Evolutionary conservation across 192 early-diverging fungal species (phyloP), one percentile per base, ranked within the genome.

Genomic region (Coemansia sp.): DNA sequence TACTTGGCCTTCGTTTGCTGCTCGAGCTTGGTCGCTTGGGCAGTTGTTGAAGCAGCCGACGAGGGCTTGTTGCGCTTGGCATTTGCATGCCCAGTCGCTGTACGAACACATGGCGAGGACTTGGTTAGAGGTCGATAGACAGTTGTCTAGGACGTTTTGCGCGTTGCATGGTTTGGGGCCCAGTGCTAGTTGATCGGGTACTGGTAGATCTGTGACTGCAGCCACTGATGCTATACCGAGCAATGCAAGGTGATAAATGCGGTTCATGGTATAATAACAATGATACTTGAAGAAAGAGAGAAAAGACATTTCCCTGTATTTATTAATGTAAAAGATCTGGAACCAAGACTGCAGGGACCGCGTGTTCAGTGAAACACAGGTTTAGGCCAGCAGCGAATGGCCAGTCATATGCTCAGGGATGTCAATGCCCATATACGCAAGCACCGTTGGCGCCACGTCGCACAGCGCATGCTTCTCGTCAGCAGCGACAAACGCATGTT

Each of bases 371-470:
- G 15, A 43, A 11, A 43, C 41, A 43, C 12, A 43, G 41, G 12
- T 17, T 27, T 38, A 66, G 41, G 60, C 73, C 39, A 92, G 80
- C 52, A 92, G 67, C 48, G 87, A 89, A 25, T 80, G 53, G 6
- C 98, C 96, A 41, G 89, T 92, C 98, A 99, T 99, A 72, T 96
- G 92, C 67, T 91, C 86, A n/a, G 98, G 98, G 25, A 94, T 78
- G 54, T 90, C 86, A 37, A 98, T 62, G 27, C 94, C 95, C 95
- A 98, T 95, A 38, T 91, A 86, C 24, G 87, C 84, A 62, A 98
- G 86, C 60, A 99, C 70, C 1, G 98, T 99, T 15, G 98, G 98
- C 6, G 96, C 96, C 41, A 99, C 98, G 75, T 98, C 96, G 73
- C 92, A 93, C 51, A 99, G 85, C 50, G 88, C 87, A 25, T 91